Evolutionary conservation across 805 yeast genomes (phyloP).

Genomic region (Myxozyma melibiosi): DNA sequence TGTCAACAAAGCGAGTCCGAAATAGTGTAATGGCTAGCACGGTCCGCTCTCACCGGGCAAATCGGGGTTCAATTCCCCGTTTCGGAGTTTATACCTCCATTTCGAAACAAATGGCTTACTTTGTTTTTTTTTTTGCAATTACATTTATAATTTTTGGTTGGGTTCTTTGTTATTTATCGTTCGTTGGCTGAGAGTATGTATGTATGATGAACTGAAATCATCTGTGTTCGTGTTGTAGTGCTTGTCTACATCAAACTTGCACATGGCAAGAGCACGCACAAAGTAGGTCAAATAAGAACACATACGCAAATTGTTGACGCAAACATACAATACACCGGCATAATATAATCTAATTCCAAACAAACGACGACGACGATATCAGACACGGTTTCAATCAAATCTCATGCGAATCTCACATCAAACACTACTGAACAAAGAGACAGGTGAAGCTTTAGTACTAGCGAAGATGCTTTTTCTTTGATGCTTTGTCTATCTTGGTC

Average conservation of each 20-base stretch:
- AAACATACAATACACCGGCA: conserved; percentile 1
- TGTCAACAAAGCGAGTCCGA: conserved; percentile 14
- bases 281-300: neutral
- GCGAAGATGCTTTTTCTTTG: too few species aligned
- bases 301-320: neutral
- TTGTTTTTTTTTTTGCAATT: neutral
- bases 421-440: too few species aligned
- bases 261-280: neutral
- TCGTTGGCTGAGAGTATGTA: too few species aligned
- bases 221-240: too few species aligned
- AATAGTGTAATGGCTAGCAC: conserved; percentile 33
- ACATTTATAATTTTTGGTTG: neutral
- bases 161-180: neutral
- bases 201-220: too few species aligned
- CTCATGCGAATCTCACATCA: neutral
- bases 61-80: conserved; percentile 34
- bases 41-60: conserved; percentile 35
- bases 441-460: too few species aligned
- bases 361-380: neutral
- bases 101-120: neutral
- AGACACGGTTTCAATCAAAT: neutral
- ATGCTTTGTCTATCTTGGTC: conserved; percentile 94
- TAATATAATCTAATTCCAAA: neutral
- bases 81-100: conserved; percentile 21
- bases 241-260: too few species aligned